These are phyloP conservation scores for Cucumis sativus DNA, from an alignment of 306 rosid genomes.

Conservation along the genomic window DNA sequence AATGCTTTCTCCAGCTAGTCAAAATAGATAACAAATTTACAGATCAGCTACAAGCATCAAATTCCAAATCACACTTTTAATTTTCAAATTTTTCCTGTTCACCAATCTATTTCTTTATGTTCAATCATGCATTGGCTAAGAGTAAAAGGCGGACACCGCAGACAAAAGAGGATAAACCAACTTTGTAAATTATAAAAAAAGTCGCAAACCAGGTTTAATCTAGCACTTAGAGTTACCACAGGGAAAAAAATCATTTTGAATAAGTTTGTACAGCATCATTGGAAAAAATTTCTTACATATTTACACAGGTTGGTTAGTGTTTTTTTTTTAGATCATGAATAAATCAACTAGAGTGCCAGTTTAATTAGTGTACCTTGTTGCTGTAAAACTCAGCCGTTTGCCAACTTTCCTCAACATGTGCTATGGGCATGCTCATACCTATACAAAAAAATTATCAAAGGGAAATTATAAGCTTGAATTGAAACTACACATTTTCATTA, in stretches of 20 bases:
- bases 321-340: not conserved
- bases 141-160: not conserved
- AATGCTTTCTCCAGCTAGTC: not conserved
- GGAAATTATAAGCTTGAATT: constrained; percentile 7
- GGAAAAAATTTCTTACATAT: not conserved
- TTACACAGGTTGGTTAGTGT: not conserved
- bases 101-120: not conserved
- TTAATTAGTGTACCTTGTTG: constrained; percentile 62
- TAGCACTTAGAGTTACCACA: not conserved
- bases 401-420: constrained; percentile 98
- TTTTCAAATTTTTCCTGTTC: not conserved
- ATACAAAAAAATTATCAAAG: constrained; percentile 21
- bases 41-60: not conserved
- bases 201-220: not conserved
- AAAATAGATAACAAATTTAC: not conserved
- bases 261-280: not conserved
- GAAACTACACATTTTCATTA: not conserved
- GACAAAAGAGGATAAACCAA: not conserved
- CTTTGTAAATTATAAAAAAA: not conserved
- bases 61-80: not conserved
- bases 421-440: constrained; percentile 98
- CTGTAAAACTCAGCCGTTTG: constrained; percentile 95
- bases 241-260: not conserved
- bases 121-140: not conserved
- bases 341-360: not conserved